These are phyloP conservation scores for Centaurea solstitialis DNA, from an alignment of 129 eudicot genomes.

Conservation along the genomic window DNA sequence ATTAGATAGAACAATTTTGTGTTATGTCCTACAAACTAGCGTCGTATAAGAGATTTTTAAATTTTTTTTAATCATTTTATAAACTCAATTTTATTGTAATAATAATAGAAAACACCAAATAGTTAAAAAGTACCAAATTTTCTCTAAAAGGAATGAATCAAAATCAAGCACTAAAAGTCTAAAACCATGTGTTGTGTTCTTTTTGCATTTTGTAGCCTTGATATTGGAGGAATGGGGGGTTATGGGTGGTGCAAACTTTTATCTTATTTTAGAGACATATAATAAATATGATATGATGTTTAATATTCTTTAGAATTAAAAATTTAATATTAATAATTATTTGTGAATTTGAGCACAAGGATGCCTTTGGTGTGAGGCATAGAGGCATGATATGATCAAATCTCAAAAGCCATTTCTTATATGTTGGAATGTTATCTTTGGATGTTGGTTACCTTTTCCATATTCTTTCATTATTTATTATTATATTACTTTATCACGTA, in stretches of 20 bases:
- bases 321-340: neutral
- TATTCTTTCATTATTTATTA: neutral
- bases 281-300: neutral
- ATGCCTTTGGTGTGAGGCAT: constrained; percentile 26
- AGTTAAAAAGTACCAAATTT: no score
- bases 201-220: neutral
- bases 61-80: no score
- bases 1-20: no score
- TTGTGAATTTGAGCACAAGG: neutral
- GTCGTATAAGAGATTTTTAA: no score
- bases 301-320: neutral
- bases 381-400: constrained; percentile 25
- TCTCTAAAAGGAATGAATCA: neutral
- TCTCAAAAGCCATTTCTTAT: constrained; percentile 27
- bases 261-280: neutral
- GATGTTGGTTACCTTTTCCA: constrained; percentile 18
- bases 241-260: neutral
- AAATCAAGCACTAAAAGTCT: neutral
- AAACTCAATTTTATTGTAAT: no score
- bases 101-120: no score
- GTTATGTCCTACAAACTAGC: no score
- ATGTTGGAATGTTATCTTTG: constrained; percentile 31
- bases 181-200: neutral
- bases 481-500: neutral
- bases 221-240: neutral